Evolutionary conservation across 2,329 filamentous ascomycete species (phyloP), one percentile per base, ranked within the genome.

Genomic region (Fusarium paranaense): DNA sequence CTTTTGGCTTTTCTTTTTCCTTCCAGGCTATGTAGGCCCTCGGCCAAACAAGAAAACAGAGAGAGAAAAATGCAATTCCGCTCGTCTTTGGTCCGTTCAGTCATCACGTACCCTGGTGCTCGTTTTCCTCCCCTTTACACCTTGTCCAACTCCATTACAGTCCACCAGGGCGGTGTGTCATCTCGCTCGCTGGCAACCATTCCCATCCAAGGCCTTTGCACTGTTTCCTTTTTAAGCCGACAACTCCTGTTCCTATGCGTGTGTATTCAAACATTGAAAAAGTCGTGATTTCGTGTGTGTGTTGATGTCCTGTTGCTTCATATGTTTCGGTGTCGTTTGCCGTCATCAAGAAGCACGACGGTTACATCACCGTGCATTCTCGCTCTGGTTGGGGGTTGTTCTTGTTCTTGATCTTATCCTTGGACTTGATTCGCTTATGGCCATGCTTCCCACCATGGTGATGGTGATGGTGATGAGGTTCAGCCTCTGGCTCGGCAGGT

Each of bases 331-430:
- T 54, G 38, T 63, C 30, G 4, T 54, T 50, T 65, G 42, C 30
- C 59, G 18, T 33, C 27, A 20, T 56, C 11, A 56, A 35, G 63
- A 32, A 54, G 52, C 25, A 42, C 32, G 38, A 14, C 37, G 32
- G 40, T 78, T 78, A 88, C 87, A 88, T 88, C 61, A 88, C 80
- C 11, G 74, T 78, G 75, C 87, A 88, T 76, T 88, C 86, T 71
- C 87, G 82, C 67, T 88, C 87, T 2, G 84, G 82, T 40, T 84
- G 83, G 16, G 80, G 78, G 27, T 69, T 75, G 50, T 71, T 64
- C 67, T 85, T 86, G 22, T 79, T 79, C 69, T 83, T 83, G 20
- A 80, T 74, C 70, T 83, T 82, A 6, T 85, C 81, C 72, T 84
- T 86, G 7, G 82, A 82, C 67, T 83, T 85, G 56, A 78, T 75